Percentiles rank a stretch among this genome's conserved stretches.
phyloP scores from a whole-genome alignment of 768 basidiomycete species.

The Fomitopsis pulvina region DNA sequence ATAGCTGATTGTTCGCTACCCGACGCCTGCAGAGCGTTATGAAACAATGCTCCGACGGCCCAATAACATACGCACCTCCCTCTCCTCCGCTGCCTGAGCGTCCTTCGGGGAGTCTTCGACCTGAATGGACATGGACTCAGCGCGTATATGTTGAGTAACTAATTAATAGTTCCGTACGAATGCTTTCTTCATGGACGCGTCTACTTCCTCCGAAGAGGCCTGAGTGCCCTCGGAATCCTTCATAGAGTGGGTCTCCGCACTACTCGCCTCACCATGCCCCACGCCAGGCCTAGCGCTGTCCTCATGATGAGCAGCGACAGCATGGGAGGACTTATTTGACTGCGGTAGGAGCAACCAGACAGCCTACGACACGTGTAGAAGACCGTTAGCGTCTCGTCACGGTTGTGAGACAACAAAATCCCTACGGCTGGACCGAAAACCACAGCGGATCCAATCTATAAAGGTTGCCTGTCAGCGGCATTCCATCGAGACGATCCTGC shows the following conservation, averaged over 20 bases:
- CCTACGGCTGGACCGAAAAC: slow-evolving; percentile 20
- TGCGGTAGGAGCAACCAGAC: slow-evolving; percentile 3
- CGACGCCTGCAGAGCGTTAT: not conserved
- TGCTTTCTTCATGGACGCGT: slow-evolving; percentile 1
- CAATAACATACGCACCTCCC: not conserved
- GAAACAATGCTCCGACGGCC: not conserved
- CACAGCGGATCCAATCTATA: slow-evolving; percentile 19
- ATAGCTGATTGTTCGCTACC: not conserved
- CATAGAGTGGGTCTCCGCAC: too few relatives aligned
- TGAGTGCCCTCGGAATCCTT: too few relatives aligned
- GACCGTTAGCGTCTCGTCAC: not conserved
- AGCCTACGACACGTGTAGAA: not conserved
- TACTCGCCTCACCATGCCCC: too few relatives aligned
- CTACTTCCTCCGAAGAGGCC: too few relatives aligned
- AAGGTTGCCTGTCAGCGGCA: not conserved
- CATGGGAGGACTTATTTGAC: not conserved
- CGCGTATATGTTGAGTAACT: too few relatives aligned
- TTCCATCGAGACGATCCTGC: not conserved
- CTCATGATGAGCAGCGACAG: not conserved
- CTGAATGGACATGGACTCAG: not conserved
- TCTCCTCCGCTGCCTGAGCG: slow-evolving; percentile 7
- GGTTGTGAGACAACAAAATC: not conserved
- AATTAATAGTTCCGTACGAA: slow-evolving; percentile 3
- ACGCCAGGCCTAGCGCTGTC: not conserved
- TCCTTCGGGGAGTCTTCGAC: slow-evolving; percentile 12